Evolutionary conservation across 2,329 filamentous ascomycete genomes (phyloP), one percentile per base, ranked within the genome.

Genomic region (Aspergillus hiratsukae): DNA sequence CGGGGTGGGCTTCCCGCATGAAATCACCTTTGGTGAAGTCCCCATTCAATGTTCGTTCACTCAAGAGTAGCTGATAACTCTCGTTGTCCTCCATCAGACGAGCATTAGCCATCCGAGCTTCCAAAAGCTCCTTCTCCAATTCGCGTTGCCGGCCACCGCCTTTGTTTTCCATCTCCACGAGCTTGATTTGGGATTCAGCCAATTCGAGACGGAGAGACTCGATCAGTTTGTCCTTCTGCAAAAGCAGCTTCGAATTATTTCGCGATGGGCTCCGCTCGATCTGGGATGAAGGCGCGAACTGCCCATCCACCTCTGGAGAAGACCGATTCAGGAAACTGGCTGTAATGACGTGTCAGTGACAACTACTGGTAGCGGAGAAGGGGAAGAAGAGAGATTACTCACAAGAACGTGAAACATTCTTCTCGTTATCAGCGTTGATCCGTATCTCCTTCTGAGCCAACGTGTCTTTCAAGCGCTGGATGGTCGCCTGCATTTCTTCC

Each of bases 21-120:
- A 96, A 91, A 68, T 93, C 89, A 65, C 83, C 88, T 69, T 88
- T 91, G 67, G 84, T 83, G 71, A 97, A 93, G 70, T 97, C 93
- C 29, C 94, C 94, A 70, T 95, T 96, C 57, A 99, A 83, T 1
- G 94, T 97, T 80, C 91, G 93, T 74, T 97, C 92, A 69, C 91
- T 91, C 25, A 99, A 85, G 19, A 99, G 85, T 40, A 97, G 83
- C 75, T 97, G 93, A 75, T 96, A 99, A 76, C 91, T 96, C 76
- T 99, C 94, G 68, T 97, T 97, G 75, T 99, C 94, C 76, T 99
- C 94, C 89, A 97, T 94, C 61, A 99, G 80, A 48, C 92, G 86
- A 56, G 94, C 94, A 70, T 97, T 99, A 64, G 91, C 89, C 88
- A 97, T 94, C 67, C 92, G 90, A 41, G 91, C 88, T 70, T 97